Percentiles rank a stretch among this genome's conserved stretches.
phyloP scores from a whole-genome alignment of 2,329 filamentous ascomycete species.

The Fonsecaea nubica region DNA sequence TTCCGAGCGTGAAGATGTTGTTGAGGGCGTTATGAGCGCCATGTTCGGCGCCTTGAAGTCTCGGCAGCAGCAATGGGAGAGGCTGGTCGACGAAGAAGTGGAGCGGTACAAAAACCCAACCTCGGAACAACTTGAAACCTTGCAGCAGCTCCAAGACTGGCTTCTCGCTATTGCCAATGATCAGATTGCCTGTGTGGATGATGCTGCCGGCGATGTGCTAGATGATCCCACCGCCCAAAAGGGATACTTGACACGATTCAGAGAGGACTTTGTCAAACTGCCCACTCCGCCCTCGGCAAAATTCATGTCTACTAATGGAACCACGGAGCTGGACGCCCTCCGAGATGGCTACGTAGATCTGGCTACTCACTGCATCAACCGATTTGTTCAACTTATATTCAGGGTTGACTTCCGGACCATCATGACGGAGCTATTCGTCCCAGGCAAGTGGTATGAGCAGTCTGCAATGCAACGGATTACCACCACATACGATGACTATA shows the following conservation, averaged over 20 bases:
- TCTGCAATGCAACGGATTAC: constrained; percentile 93
- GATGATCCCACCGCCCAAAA: constrained; percentile 74
- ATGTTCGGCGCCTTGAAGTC: constrained; percentile 88
- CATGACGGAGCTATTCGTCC: constrained; percentile 87
- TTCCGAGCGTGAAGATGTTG: constrained; percentile 85
- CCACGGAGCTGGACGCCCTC: constrained; percentile 73
- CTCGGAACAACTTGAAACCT: constrained; percentile 64
- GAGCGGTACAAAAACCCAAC: constrained; percentile 68
- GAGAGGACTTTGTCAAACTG: constrained; percentile 78
- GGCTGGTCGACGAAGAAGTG: constrained; percentile 85
- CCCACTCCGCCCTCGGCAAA: constrained; percentile 70
- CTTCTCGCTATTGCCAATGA: constrained; percentile 96
- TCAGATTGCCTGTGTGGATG: constrained; percentile 97
- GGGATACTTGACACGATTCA: constrained; percentile 86
- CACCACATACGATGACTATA: constrained; percentile 93
- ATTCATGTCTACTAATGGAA: constrained; percentile 75
- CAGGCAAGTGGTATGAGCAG: constrained; percentile 78
- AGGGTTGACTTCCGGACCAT: constrained; percentile 84
- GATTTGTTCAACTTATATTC: constrained; percentile 88
- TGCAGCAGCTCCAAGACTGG: constrained; percentile 83
- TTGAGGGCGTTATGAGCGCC: constrained; percentile 92
- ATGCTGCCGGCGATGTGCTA: constrained; percentile 72
- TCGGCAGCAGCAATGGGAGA: constrained; percentile 85
- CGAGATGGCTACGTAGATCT: constrained; percentile 94
- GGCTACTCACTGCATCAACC: constrained; percentile 87